Percentiles rank a stretch among this genome's conserved stretches.
These are phyloP conservation scores for Boletales sp. DNA, from an alignment of 768 basidiomycete species.

Conservation along the genomic window DNA sequence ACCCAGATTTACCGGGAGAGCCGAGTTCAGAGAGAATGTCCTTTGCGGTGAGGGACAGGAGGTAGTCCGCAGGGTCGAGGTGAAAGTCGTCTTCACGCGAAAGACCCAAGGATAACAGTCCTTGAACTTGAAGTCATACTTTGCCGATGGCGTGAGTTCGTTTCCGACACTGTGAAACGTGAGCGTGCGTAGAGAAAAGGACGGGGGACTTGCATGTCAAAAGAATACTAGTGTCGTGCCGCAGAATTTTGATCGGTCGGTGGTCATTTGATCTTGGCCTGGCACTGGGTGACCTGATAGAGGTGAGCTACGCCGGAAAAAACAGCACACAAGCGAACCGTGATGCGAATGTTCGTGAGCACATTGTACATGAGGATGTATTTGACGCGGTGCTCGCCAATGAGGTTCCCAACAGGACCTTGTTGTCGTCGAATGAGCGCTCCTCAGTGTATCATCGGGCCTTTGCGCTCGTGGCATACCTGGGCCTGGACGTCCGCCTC, in stretches of 20 bases:
- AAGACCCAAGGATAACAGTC: constrained; percentile 99
- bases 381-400: constrained; percentile 98
- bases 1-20: constrained; percentile 97
- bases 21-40: constrained; percentile 98
- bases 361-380: constrained; percentile 99
- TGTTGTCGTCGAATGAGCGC: constrained; percentile 53
- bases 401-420: constrained; percentile 89
- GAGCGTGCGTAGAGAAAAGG: neutral
- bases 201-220: constrained; percentile 74
- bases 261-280: constrained; percentile 88
- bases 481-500: constrained; percentile 79
- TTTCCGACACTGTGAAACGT: constrained; percentile 77
- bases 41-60: constrained; percentile 92
- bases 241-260: constrained; percentile 84
- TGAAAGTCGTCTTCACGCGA: constrained; percentile 90
- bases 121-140: constrained; percentile 99
- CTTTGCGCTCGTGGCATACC: constrained; percentile 80
- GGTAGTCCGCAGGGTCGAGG: constrained; percentile 95
- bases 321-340: constrained; percentile 46
- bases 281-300: constrained; percentile 86
- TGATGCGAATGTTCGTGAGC: constrained; percentile 96
- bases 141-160: constrained; percentile 95
- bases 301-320: constrained; percentile 1
- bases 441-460: constrained; percentile 61
- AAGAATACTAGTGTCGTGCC: constrained; percentile 91